A percentile compares a stretch with the other conserved stretches of the same genome.
These are phyloP conservation scores for Albizia julibrissin DNA, from an alignment of 306 rosid species.

Conservation along the genomic window DNA sequence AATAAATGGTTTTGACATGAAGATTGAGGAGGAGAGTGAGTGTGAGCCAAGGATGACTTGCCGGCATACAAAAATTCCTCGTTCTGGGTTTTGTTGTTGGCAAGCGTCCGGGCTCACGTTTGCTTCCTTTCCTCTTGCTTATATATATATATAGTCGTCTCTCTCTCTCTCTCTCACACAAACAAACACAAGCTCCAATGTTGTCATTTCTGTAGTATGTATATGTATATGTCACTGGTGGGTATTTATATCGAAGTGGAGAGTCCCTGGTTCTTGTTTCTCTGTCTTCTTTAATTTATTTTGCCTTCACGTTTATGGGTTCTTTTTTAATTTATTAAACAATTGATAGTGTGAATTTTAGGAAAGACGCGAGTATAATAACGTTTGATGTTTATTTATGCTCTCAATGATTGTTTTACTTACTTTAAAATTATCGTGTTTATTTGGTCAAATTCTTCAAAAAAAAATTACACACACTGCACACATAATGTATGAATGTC, in stretches of 20 bases:
- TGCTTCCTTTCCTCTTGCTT: conserved; percentile 11
- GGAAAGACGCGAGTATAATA: too few relatives aligned
- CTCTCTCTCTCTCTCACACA: too few relatives aligned
- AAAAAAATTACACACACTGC: too few relatives aligned
- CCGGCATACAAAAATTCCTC: conserved; percentile 16
- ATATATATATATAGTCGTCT: too few relatives aligned
- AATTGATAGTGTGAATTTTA: too few relatives aligned
- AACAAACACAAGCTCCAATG: too few relatives aligned
- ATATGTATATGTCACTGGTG: neutral
- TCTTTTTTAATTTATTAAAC: too few relatives aligned
- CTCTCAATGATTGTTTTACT: neutral
- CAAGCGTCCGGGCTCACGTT: conserved; percentile 27
- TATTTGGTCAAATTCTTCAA: too few relatives aligned
- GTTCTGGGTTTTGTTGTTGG: conserved; percentile 19
- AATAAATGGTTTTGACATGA: neutral
- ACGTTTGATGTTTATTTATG: too few relatives aligned
- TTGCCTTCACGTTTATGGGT: too few relatives aligned
- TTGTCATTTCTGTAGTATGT: neutral
- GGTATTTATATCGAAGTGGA: neutral
- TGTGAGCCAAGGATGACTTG: conserved; percentile 64
- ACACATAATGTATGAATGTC: too few relatives aligned
- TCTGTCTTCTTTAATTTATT: neutral
- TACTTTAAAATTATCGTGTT: too few relatives aligned
- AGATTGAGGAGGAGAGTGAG: conserved; percentile 36
- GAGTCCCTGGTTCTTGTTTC: neutral